Evolutionary conservation across 257 asterid genomes (phyloP).

Genomic region (Solanum raphanifolium): DNA sequence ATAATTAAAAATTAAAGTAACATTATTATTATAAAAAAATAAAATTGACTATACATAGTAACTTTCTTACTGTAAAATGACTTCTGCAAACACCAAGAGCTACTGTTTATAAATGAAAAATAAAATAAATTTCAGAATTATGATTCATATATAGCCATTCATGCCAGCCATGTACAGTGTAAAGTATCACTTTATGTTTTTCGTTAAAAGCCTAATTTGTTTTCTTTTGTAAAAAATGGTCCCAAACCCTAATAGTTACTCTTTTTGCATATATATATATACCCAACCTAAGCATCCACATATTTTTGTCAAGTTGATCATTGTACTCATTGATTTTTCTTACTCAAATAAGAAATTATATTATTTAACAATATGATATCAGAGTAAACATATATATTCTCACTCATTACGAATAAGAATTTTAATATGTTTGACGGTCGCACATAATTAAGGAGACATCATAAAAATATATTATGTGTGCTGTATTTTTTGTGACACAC

Average conservation of each 20-base stretch:
- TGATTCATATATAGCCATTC: neutral
- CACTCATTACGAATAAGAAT: no score
- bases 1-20: neutral
- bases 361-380: neutral
- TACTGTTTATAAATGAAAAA: neutral
- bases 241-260: neutral
- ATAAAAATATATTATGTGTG: no score
- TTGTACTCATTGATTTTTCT: neutral
- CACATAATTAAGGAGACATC: no score
- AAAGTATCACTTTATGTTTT: neutral
- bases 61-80: neutral
- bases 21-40: neutral
- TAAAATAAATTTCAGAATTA: neutral
- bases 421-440: no score
- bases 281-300: neutral
- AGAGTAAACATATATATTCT: neutral
- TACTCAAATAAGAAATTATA: neutral
- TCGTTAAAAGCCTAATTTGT: neutral
- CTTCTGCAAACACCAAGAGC: neutral
- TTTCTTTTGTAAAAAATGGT: neutral
- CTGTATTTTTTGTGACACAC: no score
- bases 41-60: neutral
- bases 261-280: no score
- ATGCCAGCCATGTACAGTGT: neutral
- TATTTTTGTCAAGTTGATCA: neutral